A percentile compares a stretch with the other conserved stretches of the same genome.
phyloP scores from a whole-genome alignment of 768 basidiomycete genomes.

The Sistotremastrum suecicum region DNA sequence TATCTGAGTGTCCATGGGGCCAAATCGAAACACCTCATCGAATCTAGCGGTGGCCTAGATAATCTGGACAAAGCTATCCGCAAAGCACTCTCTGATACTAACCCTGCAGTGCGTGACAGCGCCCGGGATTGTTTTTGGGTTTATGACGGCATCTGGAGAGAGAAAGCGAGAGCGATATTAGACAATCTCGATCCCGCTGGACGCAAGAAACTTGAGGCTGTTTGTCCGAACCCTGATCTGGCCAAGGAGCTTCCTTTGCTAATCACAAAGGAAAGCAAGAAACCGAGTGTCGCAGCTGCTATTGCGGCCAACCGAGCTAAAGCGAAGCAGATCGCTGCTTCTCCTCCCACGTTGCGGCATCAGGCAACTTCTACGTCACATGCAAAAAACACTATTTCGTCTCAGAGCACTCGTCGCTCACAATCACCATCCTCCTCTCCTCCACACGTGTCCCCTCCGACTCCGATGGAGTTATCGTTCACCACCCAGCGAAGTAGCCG shows the following conservation, averaged over 20 bases:
- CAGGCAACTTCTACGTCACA: constrained; percentile 67
- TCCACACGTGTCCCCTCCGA: not conserved
- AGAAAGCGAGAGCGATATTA: constrained; percentile 47
- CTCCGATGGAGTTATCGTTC: not conserved
- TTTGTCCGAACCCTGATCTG: constrained; percentile 48
- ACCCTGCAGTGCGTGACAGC: constrained; percentile 62
- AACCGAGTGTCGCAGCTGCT: constrained; percentile 70
- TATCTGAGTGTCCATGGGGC: constrained; percentile 63
- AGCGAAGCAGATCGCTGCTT: constrained; percentile 69
- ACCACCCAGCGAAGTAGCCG: too few relatives aligned
- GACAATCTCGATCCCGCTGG: constrained; percentile 51
- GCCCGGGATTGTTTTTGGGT: constrained; percentile 69
- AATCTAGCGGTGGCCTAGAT: constrained; percentile 54
- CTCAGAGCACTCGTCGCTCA: constrained; percentile 9
- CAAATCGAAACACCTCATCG: constrained; percentile 50
- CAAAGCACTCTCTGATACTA: constrained; percentile 63
- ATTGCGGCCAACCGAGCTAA: constrained; percentile 86
- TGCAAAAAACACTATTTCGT: constrained; percentile 28
- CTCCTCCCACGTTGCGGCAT: constrained; percentile 67
- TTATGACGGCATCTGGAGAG: constrained; percentile 64
- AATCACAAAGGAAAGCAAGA: constrained; percentile 50
- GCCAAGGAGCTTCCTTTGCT: constrained; percentile 25
- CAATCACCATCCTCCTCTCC: too few relatives aligned
- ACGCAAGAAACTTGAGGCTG: constrained; percentile 78
- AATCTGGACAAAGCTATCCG: constrained; percentile 59